Conservation (phyloP, 345 rosid species). For the Jatropha curcas region DNA sequence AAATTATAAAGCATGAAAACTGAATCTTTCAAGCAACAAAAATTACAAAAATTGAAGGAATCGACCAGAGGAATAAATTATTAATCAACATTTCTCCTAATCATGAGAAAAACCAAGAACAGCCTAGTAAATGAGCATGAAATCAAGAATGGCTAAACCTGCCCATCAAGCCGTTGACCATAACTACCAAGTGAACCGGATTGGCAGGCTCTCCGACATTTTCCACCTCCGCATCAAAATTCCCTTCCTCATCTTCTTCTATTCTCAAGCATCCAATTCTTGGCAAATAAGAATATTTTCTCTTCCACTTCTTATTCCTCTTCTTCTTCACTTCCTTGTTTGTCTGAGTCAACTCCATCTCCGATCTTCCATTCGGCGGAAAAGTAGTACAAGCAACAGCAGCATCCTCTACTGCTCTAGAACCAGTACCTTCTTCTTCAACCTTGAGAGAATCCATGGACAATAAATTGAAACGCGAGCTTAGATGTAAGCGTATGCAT, state of each 20-base stretch:
- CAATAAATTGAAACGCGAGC: too few relatives aligned
- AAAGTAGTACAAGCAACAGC: background rate
- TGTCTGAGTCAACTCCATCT: background rate
- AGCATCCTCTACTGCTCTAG: background rate
- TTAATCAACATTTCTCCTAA: background rate
- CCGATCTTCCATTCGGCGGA: conserved; percentile 6
- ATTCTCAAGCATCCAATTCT: conserved; percentile 58
- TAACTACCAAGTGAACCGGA: conserved; percentile 72
- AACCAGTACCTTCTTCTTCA: background rate
- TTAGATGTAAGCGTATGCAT: too few relatives aligned
- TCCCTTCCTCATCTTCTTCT: conserved; percentile 43
- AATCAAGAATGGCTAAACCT: conserved; percentile 42
- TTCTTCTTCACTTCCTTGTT: background rate
- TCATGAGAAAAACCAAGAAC: background rate
- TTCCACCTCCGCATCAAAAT: conserved; percentile 52
- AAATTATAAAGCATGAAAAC: too few relatives aligned
- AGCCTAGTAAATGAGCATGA: background rate
- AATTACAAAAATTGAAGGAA: too few relatives aligned
- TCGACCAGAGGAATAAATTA: too few relatives aligned
- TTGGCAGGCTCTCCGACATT: conserved; percentile 37
- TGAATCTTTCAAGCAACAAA: too few relatives aligned
- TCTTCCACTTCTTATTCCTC: conserved; percentile 20
- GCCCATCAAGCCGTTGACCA: conserved; percentile 88
- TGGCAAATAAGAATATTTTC: conserved; percentile 23
- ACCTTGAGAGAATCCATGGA: background rate